Base-by-base conservation (phyloP, 352 stramenopile species). In the Pythium phragmitis region DNA sequence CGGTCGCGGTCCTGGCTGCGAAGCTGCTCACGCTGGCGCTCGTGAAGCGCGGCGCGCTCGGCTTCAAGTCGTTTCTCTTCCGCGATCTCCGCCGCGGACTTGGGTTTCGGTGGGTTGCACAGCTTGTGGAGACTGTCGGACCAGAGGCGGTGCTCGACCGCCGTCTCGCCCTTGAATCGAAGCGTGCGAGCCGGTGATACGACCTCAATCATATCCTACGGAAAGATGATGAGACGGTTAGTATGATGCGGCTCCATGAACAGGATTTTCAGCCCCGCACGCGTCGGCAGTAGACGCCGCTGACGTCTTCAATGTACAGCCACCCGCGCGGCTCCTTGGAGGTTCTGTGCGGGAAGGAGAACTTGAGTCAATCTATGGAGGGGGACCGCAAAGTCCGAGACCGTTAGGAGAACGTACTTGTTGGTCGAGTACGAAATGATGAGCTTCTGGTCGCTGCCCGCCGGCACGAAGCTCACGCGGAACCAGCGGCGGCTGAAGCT, bases 201-300 rank as follows among this genome's bases (percentile, higher is more conserved):
- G 50, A 94, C 80, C 57, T 94, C 83, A 57, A 94, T 94, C 75
- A 92, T 85, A 34, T 91, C 81, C 82, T 94, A 52, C 1, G 26
- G 26, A 4, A 23, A 28, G 21, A 41, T 46, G 14, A 9, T 12
- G 33, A 42, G 17, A 57, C n/a, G 30, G 2, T 47, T 8, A 58
- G 17, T n/a, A 12, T 53, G 13, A 37, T 37, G 7, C 34, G 34
- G 7, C 7, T 6, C 6, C 16, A n/a, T 3, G 48, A 2, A 39
- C 47, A 41, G 47, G 6, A 30, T 46, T 4, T 26, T 7, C 7
- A 63, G 26, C 26, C 26, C 2, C 77, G 47, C 73, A 92, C 83
- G n/a, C 73, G 70, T 9, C 83, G 77, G 45, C 80, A 90, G 65
- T 88, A 89, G 33, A 94, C 75, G 9, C 76, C 77, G 46, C 74